Percentiles rank a stretch among this genome's conserved stretches.
phyloP scores from a whole-genome alignment of 108 stramenopile species.

The Pseudonitzschia delicatissima region DNA sequence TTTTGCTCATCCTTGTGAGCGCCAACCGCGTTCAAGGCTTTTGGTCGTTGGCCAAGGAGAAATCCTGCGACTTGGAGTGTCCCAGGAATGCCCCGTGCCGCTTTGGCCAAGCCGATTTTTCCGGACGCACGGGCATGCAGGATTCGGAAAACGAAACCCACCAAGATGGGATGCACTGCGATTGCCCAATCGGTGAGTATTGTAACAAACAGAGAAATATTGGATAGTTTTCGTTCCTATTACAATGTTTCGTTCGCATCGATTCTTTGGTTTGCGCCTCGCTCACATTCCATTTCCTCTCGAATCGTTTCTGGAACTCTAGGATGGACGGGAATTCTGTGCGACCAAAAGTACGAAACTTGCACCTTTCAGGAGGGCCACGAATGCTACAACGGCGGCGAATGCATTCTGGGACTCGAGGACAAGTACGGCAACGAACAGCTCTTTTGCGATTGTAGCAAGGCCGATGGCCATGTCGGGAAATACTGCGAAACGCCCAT shows the following conservation, averaged over 20 bases:
- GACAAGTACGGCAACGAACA: slow-evolving; percentile 50
- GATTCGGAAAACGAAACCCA: background rate
- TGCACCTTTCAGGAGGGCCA: slow-evolving; percentile 15
- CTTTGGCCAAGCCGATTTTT: slow-evolving; percentile 24
- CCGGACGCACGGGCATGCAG: background rate
- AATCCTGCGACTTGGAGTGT: slow-evolving; percentile 29
- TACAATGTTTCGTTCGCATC: background rate
- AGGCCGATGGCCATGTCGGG: slow-evolving; percentile 40
- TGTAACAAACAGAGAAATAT: background rate
- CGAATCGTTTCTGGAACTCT: background rate
- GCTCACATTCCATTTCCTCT: background rate
- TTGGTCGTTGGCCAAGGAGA: too few relatives aligned
- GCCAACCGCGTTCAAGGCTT: too few relatives aligned
- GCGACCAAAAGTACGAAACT: slow-evolving; percentile 34
- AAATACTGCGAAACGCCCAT: slow-evolving; percentile 54
- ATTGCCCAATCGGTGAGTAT: slow-evolving; percentile 23
- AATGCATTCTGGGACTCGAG: slow-evolving; percentile 35
- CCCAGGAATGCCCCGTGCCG: slow-evolving; percentile 30
- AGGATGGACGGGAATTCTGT: slow-evolving; percentile 36
- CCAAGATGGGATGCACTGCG: slow-evolving; percentile 32
- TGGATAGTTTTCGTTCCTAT: background rate
- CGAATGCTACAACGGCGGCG: slow-evolving; percentile 38
- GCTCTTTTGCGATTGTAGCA: slow-evolving; percentile 45
- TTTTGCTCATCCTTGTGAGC: background rate
- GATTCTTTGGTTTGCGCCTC: background rate